These are phyloP conservation scores for Atkinsonella texensis DNA, from an alignment of 2,329 filamentous ascomycete genomes.

Conservation along the genomic window DNA sequence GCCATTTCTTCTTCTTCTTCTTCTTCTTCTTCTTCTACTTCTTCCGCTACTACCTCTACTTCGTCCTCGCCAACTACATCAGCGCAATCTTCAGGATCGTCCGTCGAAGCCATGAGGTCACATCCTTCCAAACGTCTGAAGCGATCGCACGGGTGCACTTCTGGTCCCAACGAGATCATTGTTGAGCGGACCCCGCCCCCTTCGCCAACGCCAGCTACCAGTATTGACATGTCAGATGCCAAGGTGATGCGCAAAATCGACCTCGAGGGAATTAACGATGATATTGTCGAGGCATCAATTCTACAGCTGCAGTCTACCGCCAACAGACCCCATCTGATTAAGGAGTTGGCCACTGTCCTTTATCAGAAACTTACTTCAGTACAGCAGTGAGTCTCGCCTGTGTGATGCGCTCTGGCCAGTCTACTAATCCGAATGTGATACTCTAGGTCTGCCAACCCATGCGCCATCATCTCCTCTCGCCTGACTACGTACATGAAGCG, in stretches of 20 bases:
- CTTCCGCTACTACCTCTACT: constrained; percentile 16
- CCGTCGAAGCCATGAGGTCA: constrained; percentile 19
- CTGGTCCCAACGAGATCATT: constrained; percentile 54
- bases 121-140: constrained; percentile 59
- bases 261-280: constrained; percentile 77
- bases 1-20: background rate
- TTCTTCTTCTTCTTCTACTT: constrained; percentile 5
- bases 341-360: constrained; percentile 76
- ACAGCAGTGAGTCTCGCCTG: constrained; percentile 65
- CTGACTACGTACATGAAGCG: constrained; percentile 84
- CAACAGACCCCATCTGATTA: constrained; percentile 88
- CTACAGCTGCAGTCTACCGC: constrained; percentile 77
- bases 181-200: constrained; percentile 59
- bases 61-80: constrained; percentile 15
- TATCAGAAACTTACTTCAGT: constrained; percentile 68
- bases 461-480: constrained; percentile 88
- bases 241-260: constrained; percentile 32
- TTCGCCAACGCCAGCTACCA: constrained; percentile 22
- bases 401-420: background rate
- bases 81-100: constrained; percentile 14
- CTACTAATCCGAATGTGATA: background rate
- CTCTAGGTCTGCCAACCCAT: constrained; percentile 81
- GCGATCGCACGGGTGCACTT: constrained; percentile 51
- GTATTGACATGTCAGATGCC: constrained; percentile 16
- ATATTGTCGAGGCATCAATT: constrained; percentile 87